Base-by-base conservation (phyloP, 768 basidiomycete genomes). In the Mycena kentingensis region DNA sequence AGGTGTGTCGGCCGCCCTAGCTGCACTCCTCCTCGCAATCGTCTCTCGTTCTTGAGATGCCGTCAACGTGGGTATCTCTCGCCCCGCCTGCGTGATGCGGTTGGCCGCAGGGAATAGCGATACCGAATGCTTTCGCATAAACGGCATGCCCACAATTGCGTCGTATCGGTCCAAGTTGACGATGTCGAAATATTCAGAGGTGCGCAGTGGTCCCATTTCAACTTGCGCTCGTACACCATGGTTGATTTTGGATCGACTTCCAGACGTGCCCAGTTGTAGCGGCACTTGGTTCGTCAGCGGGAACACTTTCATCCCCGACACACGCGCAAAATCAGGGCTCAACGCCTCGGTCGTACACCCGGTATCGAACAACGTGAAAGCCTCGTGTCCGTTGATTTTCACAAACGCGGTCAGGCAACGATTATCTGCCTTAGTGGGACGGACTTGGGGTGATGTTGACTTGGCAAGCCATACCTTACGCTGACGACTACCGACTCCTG, bases 161-260 rank as follows among this genome's bases (percentile, higher is more conserved):
- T 74, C 68, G 48, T 74, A 76, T 4, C 51, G 52, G 43, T 73
- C 69, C 11, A 75, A 58, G 32, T 76, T 76, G 0, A 60, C 63
- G 3, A 76, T 52, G 46, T 75, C 67, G 2, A 73, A 52, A 29
- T 73, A 72, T 25, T 47, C 29, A 1, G 26, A 21, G 2, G 15
- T 25, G 0, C 51, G 38, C 2, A 61, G 25, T 0, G 44, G 32
- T 7, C 53, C 55, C 3, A 66, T 22, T 2, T 7, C 3, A 0
- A 70, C 22, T 0, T 46, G 10, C 2, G 60, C 54, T 5, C 59
- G 44, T 0, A 62, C 39, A 0, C 71, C 69, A 51, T 65, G 66
- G 13, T 65, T 64, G 7, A 74, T 66, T 2, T 50, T 58, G 0
- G 70, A 63, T 2, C 61, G 54, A 37, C 70, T 72, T 0, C 73